Conservation (phyloP, 2,329 filamentous ascomycete genomes). For the Monilinia vaccinii-corymbosi region DNA sequence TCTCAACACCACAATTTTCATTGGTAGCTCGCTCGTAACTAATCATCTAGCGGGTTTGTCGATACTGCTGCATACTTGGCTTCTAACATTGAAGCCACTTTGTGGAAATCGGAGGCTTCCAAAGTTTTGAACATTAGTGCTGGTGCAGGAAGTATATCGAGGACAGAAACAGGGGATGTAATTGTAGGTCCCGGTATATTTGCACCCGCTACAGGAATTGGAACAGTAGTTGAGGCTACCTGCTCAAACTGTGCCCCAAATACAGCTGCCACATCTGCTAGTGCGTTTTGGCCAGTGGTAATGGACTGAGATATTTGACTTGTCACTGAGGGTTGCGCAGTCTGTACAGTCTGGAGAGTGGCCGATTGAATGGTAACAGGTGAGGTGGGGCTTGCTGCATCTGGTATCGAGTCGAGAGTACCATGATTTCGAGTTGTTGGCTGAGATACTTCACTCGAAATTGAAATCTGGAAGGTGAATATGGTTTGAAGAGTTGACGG, state of each 20-base stretch:
- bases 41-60: not conserved
- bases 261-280: slow-evolving; percentile 10
- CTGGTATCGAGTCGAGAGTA: not conserved
- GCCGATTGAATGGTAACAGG: not conserved
- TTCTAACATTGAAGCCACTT: slow-evolving; percentile 5
- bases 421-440: not conserved
- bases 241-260: not conserved
- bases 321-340: not conserved
- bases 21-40: not conserved
- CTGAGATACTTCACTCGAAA: not conserved
- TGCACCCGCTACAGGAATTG: not conserved
- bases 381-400: not conserved
- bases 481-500: not conserved
- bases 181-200: not conserved
- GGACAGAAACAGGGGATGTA: not conserved
- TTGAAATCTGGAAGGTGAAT: not conserved
- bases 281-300: not conserved
- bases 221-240: not conserved
- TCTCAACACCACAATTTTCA: not conserved
- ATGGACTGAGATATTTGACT: not conserved
- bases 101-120: not conserved
- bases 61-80: slow-evolving; percentile 1
- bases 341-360: not conserved
- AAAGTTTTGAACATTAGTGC: slow-evolving; percentile 1
- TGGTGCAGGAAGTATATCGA: not conserved